Conservation (phyloP, 2,329 filamentous ascomycete species). For the Hypoxylon sp. region DNA sequence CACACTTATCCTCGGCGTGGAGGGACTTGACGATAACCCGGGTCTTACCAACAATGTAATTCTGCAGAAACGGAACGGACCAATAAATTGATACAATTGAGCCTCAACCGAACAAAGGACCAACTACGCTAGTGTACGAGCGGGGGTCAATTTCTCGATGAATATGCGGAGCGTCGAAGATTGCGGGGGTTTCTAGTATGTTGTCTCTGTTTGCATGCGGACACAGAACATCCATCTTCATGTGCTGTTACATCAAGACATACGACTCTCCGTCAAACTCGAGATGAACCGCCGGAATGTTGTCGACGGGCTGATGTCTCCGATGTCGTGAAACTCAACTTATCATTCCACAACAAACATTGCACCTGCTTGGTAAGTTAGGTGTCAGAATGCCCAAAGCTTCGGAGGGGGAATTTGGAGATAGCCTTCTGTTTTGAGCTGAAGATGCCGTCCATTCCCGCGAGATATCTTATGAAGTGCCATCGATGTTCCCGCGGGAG, state of each 20-base stretch:
- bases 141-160: slow-evolving; percentile 22
- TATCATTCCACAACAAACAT: slow-evolving; percentile 30
- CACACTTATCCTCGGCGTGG: slow-evolving; percentile 23
- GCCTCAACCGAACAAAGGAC: slow-evolving; percentile 36
- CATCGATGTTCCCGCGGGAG: slow-evolving; percentile 13
- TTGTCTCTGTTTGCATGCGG: slow-evolving; percentile 35
- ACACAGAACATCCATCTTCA: slow-evolving; percentile 24
- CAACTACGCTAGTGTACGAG: slow-evolving; percentile 12
- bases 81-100: slow-evolving; percentile 38
- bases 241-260: slow-evolving; percentile 9
- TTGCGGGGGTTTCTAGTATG: slow-evolving; percentile 28
- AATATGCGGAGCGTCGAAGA: slow-evolving; percentile 35
- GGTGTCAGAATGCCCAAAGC: slow-evolving; percentile 9
- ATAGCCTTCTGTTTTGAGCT: slow-evolving; percentile 31
- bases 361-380: slow-evolving; percentile 36
- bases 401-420: slow-evolving; percentile 15
- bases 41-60: slow-evolving; percentile 23
- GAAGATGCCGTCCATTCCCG: slow-evolving; percentile 36
- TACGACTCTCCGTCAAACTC: slow-evolving; percentile 23
- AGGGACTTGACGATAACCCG: slow-evolving; percentile 21
- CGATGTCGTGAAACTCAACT: slow-evolving; percentile 35
- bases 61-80: slow-evolving; percentile 24
- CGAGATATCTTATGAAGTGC: slow-evolving; percentile 12
- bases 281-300: slow-evolving; percentile 43
- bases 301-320: slow-evolving; percentile 34